phyloP scores from a whole-genome alignment of 202 grass and related monocot genomes.

The Setaria italica region DNA sequence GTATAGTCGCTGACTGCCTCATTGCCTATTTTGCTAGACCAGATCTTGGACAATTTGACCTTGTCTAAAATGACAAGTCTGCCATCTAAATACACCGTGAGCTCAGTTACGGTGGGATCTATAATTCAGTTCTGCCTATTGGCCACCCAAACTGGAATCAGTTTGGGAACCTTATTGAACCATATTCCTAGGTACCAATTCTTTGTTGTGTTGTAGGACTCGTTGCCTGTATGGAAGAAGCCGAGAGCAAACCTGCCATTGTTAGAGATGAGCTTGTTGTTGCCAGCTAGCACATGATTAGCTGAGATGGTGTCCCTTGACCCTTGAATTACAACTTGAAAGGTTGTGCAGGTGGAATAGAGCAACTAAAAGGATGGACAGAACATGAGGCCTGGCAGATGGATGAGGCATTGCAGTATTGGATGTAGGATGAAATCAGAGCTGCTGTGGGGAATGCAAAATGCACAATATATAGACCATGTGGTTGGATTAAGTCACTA shows the following conservation, averaged over 20 bases:
- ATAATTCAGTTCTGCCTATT: constrained; percentile 7
- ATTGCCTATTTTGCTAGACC: not conserved
- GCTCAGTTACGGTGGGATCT: not conserved
- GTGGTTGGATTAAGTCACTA: too few species aligned
- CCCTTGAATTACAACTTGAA: too few species aligned
- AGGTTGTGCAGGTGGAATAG: too few species aligned
- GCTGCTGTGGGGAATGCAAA: too few species aligned
- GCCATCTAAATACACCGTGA: not conserved
- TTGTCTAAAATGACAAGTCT: constrained; percentile 8
- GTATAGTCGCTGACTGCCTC: not conserved
- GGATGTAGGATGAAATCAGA: too few species aligned
- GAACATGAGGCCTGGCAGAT: too few species aligned
- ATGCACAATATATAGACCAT: too few species aligned
- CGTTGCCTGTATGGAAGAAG: constrained; percentile 13
- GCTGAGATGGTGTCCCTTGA: not conserved
- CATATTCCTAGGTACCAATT: constrained; percentile 23
- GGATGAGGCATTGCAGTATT: too few species aligned
- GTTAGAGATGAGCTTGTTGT: not conserved
- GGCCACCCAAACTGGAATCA: constrained; percentile 4
- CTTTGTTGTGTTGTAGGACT: constrained; percentile 1
- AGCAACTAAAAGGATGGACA: too few species aligned
- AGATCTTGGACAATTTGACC: not conserved
- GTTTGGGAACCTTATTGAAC: constrained; percentile 22
- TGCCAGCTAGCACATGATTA: not conserved
- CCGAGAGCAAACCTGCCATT: constrained; percentile 5